Base-by-base conservation (phyloP, 805 yeast genomes). In the Groenewaldozyma salmanticensis region DNA sequence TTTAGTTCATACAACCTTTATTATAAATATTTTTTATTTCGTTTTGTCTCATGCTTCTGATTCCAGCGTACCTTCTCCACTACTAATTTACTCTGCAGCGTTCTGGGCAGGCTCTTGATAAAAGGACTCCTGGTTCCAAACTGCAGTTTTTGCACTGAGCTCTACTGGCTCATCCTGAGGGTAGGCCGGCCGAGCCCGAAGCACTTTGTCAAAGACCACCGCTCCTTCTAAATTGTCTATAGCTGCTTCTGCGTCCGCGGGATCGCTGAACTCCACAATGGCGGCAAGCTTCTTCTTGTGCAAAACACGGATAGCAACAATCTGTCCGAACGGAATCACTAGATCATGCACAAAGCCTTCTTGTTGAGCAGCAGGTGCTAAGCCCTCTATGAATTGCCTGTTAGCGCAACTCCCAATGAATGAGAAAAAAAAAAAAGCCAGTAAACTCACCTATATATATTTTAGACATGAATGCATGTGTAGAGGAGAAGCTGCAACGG, bases 311-410 rank as follows among this genome's bases (percentile, higher is more conserved):
- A 59, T 49, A 17, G 48, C 50, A 24, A 51, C 41, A 16, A 59
- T 56, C 24, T 54, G 57, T 4, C 64, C 64, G 47, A 59, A 59
- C 19, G 62, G 51, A 15, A 53, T 33, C 38, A 57, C 58, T 21
- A 55, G 41, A 22, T 48, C 29, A 13, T 48, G 44, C 5, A 59
- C 21, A 21, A 44, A 40, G 7, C 53, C 57, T 21, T 38, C 39
- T 42, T 39, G n/a, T 42, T 24, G n/a, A n/a, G n/a, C n/a, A n/a
- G n/a, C n/a, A n/a, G n/a, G n/a, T n/a, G n/a, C n/a, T n/a, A n/a
- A n/a, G n/a, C n/a, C n/a, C n/a, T n/a, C n/a, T n/a, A n/a, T n/a
- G n/a, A n/a, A n/a, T n/a, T n/a, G n/a, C n/a, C n/a, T n/a, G n/a
- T n/a, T n/a, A n/a, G n/a, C n/a, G n/a, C n/a, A n/a, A n/a, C n/a